Conservation (phyloP, 176 grass and related monocot genomes). For the Cymbopogon citratus region DNA sequence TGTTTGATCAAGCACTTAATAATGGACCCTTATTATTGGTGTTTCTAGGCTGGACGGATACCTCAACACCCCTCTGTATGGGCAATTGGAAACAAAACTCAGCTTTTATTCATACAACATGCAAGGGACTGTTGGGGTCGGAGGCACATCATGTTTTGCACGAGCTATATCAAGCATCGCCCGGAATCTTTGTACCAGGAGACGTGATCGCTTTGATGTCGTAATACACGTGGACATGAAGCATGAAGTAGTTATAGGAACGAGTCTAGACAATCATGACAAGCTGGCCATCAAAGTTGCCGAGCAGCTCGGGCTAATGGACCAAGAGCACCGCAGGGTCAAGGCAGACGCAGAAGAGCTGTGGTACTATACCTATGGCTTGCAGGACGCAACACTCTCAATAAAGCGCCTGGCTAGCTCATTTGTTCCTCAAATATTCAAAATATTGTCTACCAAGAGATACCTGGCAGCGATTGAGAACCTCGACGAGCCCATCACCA, state of each 20-base stretch:
- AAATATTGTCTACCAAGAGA: no score
- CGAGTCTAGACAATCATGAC: accelerated
- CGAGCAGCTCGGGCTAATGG: neutral
- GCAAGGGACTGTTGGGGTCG: neutral
- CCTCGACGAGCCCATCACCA: no score
- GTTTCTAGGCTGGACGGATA: neutral
- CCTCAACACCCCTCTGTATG: neutral
- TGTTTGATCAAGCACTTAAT: neutral
- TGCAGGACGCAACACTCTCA: no score
- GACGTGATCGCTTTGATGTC: accelerated
- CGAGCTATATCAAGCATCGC: neutral
- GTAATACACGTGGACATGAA: constrained; percentile 18
- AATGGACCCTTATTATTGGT: neutral
- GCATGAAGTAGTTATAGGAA: neutral
- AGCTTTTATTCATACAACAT: accelerated
- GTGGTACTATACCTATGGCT: neutral
- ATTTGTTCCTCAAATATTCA: neutral
- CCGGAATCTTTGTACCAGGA: accelerated
- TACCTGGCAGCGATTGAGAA: no score
- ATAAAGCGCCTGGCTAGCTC: accelerated
- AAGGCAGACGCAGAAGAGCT: neutral
- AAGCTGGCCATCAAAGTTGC: neutral
- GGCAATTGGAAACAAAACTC: accelerated
- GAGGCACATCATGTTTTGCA: neutral
- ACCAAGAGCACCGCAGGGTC: neutral